Base-by-base conservation (phyloP, 2,329 filamentous ascomycete genomes). In the Epichloe gansuensis region DNA sequence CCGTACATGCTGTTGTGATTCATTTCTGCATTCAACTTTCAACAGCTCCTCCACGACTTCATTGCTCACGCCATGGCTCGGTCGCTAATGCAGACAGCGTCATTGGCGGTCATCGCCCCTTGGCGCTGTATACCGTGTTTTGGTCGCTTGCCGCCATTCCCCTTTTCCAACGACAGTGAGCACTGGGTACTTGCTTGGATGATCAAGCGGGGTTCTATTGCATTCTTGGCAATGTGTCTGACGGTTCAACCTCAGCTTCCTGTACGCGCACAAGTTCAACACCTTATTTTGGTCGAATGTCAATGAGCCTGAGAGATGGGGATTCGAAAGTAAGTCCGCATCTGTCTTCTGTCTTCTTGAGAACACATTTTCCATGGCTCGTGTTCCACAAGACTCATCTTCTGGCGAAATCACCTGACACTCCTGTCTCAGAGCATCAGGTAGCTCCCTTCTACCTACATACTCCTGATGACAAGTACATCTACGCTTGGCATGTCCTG, bases 401-500 rank as follows among this genome's bases (percentile, higher is more conserved):
- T 28, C 11, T 3, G 4, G 5, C 21, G 21, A 48, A 6, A 9
- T 51, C 5, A 31, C 9, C 42, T 41, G 21, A 23, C 11, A 25
- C 13, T 51, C 35, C 17, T 6, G 4, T 4, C 3, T 17, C 59
- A 91, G 87, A 82, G 63, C 89, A 90, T 60, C 91, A 97, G 70
- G 86, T 95, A 3, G 90, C 88, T 5, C 87, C 91, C 0, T 96
- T 97, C 66, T 82, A 80, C 47, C 69, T 97, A 39, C 71, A 70
- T 4, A 93, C 89, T 0, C 73, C 81, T 1, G 91, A 96, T 65
- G 81, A 82, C 41, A 84, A 91, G 66, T 81, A 74, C 2, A 71
- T 97, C 17, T 94, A 93, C 63, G 87, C 86, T 28, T 97, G 91
- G 91, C 91, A 96, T 63, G 77, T 97, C 52, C 72, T 96, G 48